These are phyloP conservation scores for Trametes hirsuta DNA, from an alignment of 1,284 basidiomycete species.

Conservation along the genomic window DNA sequence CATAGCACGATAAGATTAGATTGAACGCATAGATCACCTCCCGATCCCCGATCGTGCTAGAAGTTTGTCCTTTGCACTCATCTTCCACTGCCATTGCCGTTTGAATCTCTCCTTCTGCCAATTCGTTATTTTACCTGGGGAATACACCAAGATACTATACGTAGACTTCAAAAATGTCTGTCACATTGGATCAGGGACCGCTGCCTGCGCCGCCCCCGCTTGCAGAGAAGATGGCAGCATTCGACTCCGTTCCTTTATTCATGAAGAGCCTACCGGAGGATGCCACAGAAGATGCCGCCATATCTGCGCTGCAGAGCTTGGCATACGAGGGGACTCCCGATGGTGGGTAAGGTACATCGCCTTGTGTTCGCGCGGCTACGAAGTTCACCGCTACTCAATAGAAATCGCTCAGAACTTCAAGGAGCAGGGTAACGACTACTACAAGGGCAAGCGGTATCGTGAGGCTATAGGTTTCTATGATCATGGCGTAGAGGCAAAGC, in stretches of 20 bases:
- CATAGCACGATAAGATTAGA: slow-evolving; percentile 15
- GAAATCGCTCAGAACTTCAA: slow-evolving; percentile 94
- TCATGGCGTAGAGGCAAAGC: slow-evolving; percentile 85
- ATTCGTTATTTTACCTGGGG: background rate
- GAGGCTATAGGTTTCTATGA: slow-evolving; percentile 93
- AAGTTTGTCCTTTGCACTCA: slow-evolving; percentile 1
- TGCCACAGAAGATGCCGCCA: slow-evolving; percentile 59
- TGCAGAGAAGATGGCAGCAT: slow-evolving; percentile 51
- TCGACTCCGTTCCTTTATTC: slow-evolving; percentile 81
- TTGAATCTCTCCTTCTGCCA: background rate
- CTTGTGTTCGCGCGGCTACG: background rate
- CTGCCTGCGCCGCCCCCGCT: slow-evolving; percentile 42
- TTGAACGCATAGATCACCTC: background rate
- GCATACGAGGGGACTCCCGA: slow-evolving; percentile 91
- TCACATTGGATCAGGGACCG: slow-evolving; percentile 1
- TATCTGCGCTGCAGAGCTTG: slow-evolving; percentile 87
- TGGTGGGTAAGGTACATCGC: slow-evolving; percentile 59
- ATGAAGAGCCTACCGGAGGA: slow-evolving; percentile 88
- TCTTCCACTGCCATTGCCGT: background rate
- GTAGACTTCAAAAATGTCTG: too few relatives aligned
- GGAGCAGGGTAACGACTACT: slow-evolving; percentile 94
- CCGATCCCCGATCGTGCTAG: slow-evolving; percentile 9
- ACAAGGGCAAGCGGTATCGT: slow-evolving; percentile 81
- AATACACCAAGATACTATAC: too few relatives aligned
- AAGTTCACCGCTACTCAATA: slow-evolving; percentile 35